Conservation (phyloP, 2,329 filamentous ascomycete genomes). For the Beauveria caledonica region DNA sequence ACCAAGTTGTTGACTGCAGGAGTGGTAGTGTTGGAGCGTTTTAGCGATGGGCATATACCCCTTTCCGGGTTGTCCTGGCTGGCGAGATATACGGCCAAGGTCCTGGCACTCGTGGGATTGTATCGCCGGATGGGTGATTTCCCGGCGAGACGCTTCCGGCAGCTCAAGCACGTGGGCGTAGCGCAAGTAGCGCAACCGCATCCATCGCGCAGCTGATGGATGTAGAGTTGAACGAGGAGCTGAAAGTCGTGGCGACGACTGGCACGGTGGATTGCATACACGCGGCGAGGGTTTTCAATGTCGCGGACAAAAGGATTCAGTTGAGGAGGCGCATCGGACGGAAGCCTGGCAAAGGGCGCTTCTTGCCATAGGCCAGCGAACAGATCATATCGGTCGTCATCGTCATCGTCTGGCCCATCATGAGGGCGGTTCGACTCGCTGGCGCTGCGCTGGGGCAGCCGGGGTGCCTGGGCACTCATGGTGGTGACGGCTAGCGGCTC, state of each 20-base stretch:
- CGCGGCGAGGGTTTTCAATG: conserved; percentile 52
- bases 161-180: conserved; percentile 74
- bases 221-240: conserved; percentile 58
- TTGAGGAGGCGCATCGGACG: conserved; percentile 51
- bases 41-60: conserved; percentile 53
- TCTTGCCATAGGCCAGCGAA: conserved; percentile 54
- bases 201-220: conserved; percentile 73
- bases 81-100: conserved; percentile 71
- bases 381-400: conserved; percentile 36
- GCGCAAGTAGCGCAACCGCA: conserved; percentile 62
- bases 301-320: conserved; percentile 47
- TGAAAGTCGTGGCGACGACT: conserved; percentile 57
- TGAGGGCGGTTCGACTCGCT: conserved; percentile 5
- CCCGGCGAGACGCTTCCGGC: conserved; percentile 57
- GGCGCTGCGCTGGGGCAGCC: conserved; percentile 6
- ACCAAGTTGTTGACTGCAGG: conserved; percentile 39
- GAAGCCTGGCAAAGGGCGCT: conserved; percentile 50
- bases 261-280: conserved; percentile 54
- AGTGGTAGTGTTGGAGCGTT: conserved; percentile 33
- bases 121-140: conserved; percentile 68
- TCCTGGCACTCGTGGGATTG: conserved; percentile 72
- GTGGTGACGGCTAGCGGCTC: neutral
- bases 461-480: conserved; percentile 12
- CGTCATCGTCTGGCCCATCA: conserved; percentile 17
- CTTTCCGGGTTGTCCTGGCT: conserved; percentile 69